Conservation (phyloP, 257 asterid genomes). For the Lycium ferocissimum region DNA sequence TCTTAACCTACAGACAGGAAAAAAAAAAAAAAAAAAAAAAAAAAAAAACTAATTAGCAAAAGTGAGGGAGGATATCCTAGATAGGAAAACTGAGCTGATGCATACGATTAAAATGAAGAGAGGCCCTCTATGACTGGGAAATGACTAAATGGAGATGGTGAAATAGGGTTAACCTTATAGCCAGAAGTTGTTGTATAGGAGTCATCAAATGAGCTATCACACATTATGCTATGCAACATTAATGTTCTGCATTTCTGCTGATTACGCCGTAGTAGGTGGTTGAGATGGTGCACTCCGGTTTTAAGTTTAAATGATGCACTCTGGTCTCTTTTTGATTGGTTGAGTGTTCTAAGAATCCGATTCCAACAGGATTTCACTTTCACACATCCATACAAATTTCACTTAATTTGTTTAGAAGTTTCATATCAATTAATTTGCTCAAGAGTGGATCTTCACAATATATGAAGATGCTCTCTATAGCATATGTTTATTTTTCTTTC, state of each 20-base stretch:
- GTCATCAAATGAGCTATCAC: slow-evolving; percentile 20
- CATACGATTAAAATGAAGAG: background rate
- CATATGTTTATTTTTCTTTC: background rate
- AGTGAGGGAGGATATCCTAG: background rate
- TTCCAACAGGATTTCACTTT: slow-evolving; percentile 3
- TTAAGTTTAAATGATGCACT: slow-evolving; percentile 14
- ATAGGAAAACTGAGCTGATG: slow-evolving; percentile 10
- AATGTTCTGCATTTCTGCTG: background rate
- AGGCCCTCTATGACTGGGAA: background rate
- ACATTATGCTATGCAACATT: slow-evolving; percentile 4
- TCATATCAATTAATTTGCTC: slow-evolving; percentile 16
- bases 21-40: background rate
- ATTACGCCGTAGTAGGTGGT: background rate
- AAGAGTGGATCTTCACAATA: background rate
- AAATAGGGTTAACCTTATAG: background rate
- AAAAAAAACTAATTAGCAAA: background rate
- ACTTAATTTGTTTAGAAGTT: background rate
- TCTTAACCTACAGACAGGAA: background rate
- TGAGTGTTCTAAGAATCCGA: background rate
- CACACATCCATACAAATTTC: background rate
- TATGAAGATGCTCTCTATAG: background rate
- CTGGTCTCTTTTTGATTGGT: background rate
- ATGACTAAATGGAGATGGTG: slow-evolving; percentile 13
- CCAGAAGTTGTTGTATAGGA: slow-evolving; percentile 10
- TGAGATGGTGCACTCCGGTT: background rate